Base-by-base conservation (phyloP, 2,329 filamentous ascomycete species). In the Aspergillus sp. region DNA sequence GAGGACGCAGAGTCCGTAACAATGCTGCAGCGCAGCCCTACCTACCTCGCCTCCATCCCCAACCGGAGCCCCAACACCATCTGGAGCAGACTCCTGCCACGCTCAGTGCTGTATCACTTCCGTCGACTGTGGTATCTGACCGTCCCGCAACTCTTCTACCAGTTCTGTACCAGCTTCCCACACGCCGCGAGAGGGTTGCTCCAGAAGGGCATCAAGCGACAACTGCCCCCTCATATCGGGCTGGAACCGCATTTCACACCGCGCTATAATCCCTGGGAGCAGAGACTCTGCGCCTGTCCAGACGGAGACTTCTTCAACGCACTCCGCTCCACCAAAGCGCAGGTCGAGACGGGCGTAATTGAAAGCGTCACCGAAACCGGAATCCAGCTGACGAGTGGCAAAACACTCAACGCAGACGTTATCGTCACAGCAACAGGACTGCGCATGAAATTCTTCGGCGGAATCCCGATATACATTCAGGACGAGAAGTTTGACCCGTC, bases 11-110 rank as follows among this genome's bases (percentile, higher is more conserved):
- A 72, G 3, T 80, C 82, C 17, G 84, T 91, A 17, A 92, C 89
- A 2, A 90, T 92, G 83, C 80, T 93, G 4, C 90, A 93, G 73
- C 84, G 90, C 46, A 90, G 85, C 31, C 90, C 90, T 0, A 82
- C 80, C 0, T 91, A 89, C 65, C 78, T 91, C 52, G 56, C 87
- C 47, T 75, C 81, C 23, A 62, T 83, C 2, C 71, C 79, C 0
- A 74, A 77, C 31, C 7, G 14, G 3, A 8, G 8, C 31, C 27
- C 27, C 27, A 23, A 37, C 15, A 6, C 52, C 4, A 3, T 21
- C 19, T 47, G 27, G 27, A 23, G 25, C 17, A 7, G 19, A 5
- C 52, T 54, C 2, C 11, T 54, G 2, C 41, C 52, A 11, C 23
- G n/a, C 6, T 14, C 8, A 17, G 12, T 31, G 14, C 7, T 56